Conservation (phyloP, 805 yeast genomes). For the Tanozyma kutaoensis region DNA sequence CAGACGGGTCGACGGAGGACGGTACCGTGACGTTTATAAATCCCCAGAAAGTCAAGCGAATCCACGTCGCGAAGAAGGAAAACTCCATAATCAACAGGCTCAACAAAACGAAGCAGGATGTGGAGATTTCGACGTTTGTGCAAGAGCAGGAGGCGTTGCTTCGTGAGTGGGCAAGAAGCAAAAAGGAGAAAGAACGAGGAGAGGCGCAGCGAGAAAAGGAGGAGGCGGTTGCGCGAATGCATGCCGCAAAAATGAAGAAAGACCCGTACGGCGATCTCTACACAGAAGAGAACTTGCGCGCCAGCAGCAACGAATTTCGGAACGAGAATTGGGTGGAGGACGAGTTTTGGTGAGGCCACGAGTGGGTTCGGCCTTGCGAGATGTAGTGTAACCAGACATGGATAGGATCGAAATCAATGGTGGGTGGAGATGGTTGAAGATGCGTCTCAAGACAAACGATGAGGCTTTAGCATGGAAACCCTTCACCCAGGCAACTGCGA, state of each 20-base stretch:
- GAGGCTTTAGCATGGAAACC: too few species aligned
- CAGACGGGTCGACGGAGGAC: constrained; percentile 58
- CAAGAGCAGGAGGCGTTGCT: constrained; percentile 15
- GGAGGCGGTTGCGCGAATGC: constrained; percentile 20
- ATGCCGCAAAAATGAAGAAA: constrained; percentile 23
- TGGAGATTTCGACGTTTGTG: constrained; percentile 30
- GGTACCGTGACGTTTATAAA: constrained; percentile 72
- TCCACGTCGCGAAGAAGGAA: constrained; percentile 41
- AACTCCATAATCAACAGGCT: constrained; percentile 48
- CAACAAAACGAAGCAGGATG: constrained; percentile 51
- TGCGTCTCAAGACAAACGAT: too few species aligned
- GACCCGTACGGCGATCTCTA: constrained; percentile 31
- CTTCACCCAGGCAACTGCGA: too few species aligned
- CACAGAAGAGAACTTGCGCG: constrained; percentile 29
- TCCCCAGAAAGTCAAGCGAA: constrained; percentile 36
- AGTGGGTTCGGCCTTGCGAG: too few species aligned
- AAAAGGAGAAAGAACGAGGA: constrained; percentile 25
- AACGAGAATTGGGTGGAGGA: constrained; percentile 41
- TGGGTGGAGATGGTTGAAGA: too few species aligned
- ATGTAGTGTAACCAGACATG: too few species aligned
- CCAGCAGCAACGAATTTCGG: constrained; percentile 31
- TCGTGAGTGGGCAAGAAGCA: constrained; percentile 20
- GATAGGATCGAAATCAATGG: too few species aligned
- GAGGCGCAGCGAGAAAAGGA: constrained; percentile 14
- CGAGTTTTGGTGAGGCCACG: constrained; percentile 35